phyloP scores from a whole-genome alignment of 305 asterid species.

The Coffea humblotiana region DNA sequence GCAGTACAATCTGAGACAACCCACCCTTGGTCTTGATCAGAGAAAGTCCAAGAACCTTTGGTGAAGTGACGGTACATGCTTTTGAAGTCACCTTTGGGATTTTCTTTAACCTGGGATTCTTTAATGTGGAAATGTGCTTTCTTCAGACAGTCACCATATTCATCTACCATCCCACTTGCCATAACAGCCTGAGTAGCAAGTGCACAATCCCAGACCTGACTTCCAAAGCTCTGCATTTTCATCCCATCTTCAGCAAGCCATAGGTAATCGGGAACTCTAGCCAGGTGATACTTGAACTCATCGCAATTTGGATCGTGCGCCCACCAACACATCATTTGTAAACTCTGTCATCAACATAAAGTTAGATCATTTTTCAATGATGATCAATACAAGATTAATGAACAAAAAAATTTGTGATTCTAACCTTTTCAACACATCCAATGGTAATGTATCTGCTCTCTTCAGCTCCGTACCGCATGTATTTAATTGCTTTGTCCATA shows the following conservation, averaged over 20 bases:
- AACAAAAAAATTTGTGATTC: not conserved
- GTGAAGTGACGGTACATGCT: slow-evolving; percentile 18
- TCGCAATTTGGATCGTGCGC: slow-evolving; percentile 70
- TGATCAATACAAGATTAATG: not conserved
- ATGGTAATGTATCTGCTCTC: slow-evolving; percentile 63
- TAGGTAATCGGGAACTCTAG: slow-evolving; percentile 70
- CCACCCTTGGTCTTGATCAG: slow-evolving; percentile 85
- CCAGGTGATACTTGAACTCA: slow-evolving; percentile 68
- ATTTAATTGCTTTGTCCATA: slow-evolving; percentile 46
- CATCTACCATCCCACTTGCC: slow-evolving; percentile 21
- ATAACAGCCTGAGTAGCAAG: slow-evolving; percentile 24
- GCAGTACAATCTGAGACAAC: slow-evolving; percentile 66
- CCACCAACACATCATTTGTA: slow-evolving; percentile 94
- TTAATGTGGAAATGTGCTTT: slow-evolving; percentile 18
- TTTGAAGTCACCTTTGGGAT: slow-evolving; percentile 13
- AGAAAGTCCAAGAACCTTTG: slow-evolving; percentile 41
- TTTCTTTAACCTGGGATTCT: slow-evolving; percentile 16
- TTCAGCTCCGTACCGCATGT: slow-evolving; percentile 67
- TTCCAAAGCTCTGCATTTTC: slow-evolving; percentile 42
- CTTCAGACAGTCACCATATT: slow-evolving; percentile 22
- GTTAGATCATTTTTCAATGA: not conserved
- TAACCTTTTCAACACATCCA: slow-evolving; percentile 64
- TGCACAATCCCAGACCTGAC: slow-evolving; percentile 22
- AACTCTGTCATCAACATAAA: slow-evolving; percentile 32
- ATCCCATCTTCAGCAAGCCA: slow-evolving; percentile 95